phyloP scores from a whole-genome alignment of 192 early-diverging fungal species.

The Geranomyces variabilis region DNA sequence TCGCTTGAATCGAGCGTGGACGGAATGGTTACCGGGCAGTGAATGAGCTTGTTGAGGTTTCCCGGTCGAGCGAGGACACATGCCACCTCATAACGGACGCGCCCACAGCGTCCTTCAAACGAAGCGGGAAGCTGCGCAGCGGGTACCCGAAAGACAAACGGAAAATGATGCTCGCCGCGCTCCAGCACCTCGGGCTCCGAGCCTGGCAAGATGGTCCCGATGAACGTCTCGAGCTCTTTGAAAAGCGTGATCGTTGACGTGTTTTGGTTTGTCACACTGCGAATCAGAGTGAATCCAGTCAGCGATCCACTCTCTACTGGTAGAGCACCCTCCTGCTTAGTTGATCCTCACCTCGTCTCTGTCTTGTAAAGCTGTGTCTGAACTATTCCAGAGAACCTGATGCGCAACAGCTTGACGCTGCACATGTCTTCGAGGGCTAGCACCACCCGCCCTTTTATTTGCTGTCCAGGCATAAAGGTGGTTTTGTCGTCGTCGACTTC shows the following conservation, averaged over 20 bases:
- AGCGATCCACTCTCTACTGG: no score
- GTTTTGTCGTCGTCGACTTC: conserved; percentile 34
- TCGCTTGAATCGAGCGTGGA: conserved; percentile 32
- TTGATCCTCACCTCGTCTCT: conserved; percentile 23
- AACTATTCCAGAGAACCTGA: conserved; percentile 34
- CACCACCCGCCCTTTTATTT: conserved; percentile 33
- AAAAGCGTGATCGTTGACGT: conserved; percentile 34
- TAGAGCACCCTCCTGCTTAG: no score
- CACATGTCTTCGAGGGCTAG: background rate
- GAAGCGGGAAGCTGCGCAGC: conserved; percentile 39
- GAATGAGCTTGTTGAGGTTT: conserved; percentile 16
- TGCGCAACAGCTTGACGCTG: conserved; percentile 30
- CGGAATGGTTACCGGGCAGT: conserved; percentile 27
- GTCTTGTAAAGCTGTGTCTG: conserved; percentile 34
- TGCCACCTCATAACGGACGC: conserved; percentile 33
- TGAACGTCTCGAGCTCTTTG: conserved; percentile 36
- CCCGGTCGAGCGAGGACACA: conserved; percentile 17
- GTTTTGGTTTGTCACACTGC: conserved; percentile 15
- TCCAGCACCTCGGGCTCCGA: conserved; percentile 12
- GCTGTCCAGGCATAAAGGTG: conserved; percentile 37
- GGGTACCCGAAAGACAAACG: conserved; percentile 42
- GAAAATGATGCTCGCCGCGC: conserved; percentile 37
- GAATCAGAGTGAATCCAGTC: background rate
- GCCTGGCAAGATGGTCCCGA: conserved; percentile 18
- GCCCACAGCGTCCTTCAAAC: conserved; percentile 39